These are phyloP conservation scores for Hsuehochloa calcarea DNA, from an alignment of 176 grass and related monocot genomes.

Conservation along the genomic window DNA sequence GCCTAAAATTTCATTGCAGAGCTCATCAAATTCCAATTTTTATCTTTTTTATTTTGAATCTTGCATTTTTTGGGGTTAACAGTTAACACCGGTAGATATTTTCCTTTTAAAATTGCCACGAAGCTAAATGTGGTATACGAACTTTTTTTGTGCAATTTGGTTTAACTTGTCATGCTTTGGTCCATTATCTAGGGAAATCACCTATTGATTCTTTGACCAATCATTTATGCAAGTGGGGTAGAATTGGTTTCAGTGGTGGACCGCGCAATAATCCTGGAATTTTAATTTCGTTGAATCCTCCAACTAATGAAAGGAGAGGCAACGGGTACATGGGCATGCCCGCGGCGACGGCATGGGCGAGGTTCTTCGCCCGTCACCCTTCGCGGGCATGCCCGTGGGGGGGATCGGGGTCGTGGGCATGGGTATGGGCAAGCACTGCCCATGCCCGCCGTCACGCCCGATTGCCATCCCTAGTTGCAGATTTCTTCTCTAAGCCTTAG, in stretches of 20 bases:
- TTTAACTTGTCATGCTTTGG: slow-evolving; percentile 7
- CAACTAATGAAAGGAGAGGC: background rate
- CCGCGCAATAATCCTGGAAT: background rate
- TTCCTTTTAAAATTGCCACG: background rate
- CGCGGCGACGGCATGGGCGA: no score
- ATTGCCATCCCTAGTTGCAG: no score
- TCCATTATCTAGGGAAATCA: background rate
- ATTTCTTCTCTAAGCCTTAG: no score
- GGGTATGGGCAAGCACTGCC: no score
- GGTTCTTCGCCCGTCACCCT: no score
- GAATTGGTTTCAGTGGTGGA: background rate
- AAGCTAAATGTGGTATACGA: slow-evolving; percentile 3
- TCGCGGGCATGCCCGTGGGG: no score
- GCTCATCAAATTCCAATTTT: background rate
- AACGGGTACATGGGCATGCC: no score
- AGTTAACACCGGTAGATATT: slow-evolving; percentile 1
- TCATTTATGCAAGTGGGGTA: background rate
- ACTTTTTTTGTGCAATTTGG: background rate
- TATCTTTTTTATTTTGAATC: background rate
- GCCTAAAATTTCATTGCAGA: background rate
- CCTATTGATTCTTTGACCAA: slow-evolving; percentile 6
- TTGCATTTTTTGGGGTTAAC: background rate
- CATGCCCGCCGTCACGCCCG: no score
- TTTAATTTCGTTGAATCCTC: background rate
- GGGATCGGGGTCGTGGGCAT: no score